Evolutionary conservation across 192 early-diverging fungal genomes (phyloP).

Genomic region (Linderina pennispora): DNA sequence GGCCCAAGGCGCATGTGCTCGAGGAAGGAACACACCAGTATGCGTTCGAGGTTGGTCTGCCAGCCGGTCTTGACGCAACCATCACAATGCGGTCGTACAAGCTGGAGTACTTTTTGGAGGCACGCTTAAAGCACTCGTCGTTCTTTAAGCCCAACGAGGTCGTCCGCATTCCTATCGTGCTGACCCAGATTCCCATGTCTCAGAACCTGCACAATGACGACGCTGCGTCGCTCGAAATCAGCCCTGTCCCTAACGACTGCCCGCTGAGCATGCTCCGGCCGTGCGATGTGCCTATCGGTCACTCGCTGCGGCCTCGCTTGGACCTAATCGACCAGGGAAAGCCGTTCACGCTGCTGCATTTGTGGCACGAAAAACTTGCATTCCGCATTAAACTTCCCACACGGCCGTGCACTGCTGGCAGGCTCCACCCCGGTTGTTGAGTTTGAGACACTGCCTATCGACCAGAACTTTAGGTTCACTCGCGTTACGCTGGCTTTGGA

Average conservation of each 20-base stretch:
- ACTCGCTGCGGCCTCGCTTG: slow-evolving; percentile 7
- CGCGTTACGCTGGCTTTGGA: slow-evolving; percentile 16
- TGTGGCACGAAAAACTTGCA: slow-evolving; percentile 23
- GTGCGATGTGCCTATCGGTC: slow-evolving; percentile 21
- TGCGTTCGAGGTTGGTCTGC: slow-evolving; percentile 30
- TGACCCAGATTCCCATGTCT: slow-evolving; percentile 34
- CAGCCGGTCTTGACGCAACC: slow-evolving; percentile 21
- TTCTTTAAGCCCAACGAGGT: slow-evolving; percentile 24
- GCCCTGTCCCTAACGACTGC: not conserved
- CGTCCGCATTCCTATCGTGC: slow-evolving; percentile 3
- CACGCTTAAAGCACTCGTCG: slow-evolving; percentile 31
- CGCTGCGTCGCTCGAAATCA: slow-evolving; percentile 19
- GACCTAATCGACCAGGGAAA: slow-evolving; percentile 19
- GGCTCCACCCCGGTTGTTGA: slow-evolving; percentile 12
- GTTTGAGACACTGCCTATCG: slow-evolving; percentile 26
- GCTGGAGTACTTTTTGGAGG: slow-evolving; percentile 27
- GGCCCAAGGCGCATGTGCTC: slow-evolving; percentile 11
- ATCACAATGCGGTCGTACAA: slow-evolving; percentile 15
- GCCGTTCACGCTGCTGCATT: slow-evolving; percentile 24
- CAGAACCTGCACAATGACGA: slow-evolving; percentile 35
- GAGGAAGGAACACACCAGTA: slow-evolving; percentile 29
- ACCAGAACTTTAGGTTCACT: slow-evolving; percentile 11
- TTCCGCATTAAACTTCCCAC: slow-evolving; percentile 17
- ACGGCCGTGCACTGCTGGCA: slow-evolving; percentile 16
- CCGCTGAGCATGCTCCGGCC: not conserved